These are phyloP conservation scores for Metschnikowia gelsemii DNA, from an alignment of 805 yeast genomes.

Conservation along the genomic window DNA sequence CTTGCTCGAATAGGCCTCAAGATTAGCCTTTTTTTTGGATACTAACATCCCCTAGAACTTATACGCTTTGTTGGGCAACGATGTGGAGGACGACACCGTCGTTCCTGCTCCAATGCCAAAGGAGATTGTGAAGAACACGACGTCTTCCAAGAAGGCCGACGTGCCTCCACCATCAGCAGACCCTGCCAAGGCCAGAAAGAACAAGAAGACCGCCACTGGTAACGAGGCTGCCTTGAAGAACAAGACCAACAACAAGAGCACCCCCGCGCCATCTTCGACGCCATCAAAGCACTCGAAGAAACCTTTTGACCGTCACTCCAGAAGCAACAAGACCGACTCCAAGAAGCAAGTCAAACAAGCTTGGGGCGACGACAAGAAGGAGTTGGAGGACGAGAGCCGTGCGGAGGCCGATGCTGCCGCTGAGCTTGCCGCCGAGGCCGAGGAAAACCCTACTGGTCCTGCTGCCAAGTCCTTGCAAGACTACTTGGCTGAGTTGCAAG, in stretches of 20 bases:
- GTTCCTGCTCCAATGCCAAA: constrained; percentile 56
- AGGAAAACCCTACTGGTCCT: constrained; percentile 48
- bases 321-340: constrained; percentile 80
- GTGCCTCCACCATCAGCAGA: constrained; percentile 79
- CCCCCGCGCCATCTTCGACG: constrained; percentile 53
- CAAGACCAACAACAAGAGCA: constrained; percentile 63
- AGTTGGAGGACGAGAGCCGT: constrained; percentile 65
- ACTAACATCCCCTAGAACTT: constrained; percentile 53
- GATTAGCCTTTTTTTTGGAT: background rate
- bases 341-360: constrained; percentile 80
- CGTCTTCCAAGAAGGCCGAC: constrained; percentile 85
- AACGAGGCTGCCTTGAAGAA: constrained; percentile 84
- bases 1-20: background rate
- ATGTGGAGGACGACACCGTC: constrained; percentile 72
- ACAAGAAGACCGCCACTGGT: constrained; percentile 69
- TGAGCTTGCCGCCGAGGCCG: constrained; percentile 40
- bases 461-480: constrained; percentile 75
- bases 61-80: constrained; percentile 82
- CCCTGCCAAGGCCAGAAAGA: constrained; percentile 74
- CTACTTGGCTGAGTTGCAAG: constrained; percentile 70
- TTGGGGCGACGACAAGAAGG: constrained; percentile 79
- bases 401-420: constrained; percentile 42
- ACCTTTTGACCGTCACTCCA: constrained; percentile 81
- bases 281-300: constrained; percentile 56
- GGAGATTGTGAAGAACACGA: constrained; percentile 77